phyloP scores from a whole-genome alignment of 2,329 filamentous ascomycete genomes.

The Penicillium sp. region DNA sequence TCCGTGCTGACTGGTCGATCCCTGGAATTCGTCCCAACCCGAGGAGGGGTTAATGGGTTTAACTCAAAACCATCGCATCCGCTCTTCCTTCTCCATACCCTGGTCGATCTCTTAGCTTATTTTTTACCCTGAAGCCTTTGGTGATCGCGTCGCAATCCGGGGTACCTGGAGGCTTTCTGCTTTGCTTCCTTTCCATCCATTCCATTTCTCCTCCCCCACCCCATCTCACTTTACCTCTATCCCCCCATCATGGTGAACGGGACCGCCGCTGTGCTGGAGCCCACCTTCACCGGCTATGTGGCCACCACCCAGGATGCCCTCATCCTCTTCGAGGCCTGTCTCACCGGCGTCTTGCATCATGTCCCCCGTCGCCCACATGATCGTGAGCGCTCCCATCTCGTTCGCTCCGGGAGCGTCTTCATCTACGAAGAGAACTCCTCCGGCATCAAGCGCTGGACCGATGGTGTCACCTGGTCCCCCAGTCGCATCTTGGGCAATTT shows the following conservation, averaged over 20 bases:
- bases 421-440: conserved; percentile 91
- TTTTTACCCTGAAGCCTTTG: conserved; percentile 17
- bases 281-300: conserved; percentile 71
- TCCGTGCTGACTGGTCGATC: conserved; percentile 29
- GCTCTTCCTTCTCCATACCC: conserved; percentile 30
- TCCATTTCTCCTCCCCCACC: neutral
- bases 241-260: conserved; percentile 45
- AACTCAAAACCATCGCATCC: conserved; percentile 27
- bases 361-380: conserved; percentile 86
- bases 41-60: conserved; percentile 30
- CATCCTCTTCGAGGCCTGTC: conserved; percentile 77
- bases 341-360: conserved; percentile 71
- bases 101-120: conserved; percentile 34
- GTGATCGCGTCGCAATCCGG: conserved; percentile 16
- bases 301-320: conserved; percentile 75
- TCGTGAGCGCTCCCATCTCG: conserved; percentile 74
- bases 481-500: conserved; percentile 85
- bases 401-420: conserved; percentile 83
- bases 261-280: conserved; percentile 57
- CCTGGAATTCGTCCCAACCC: conserved; percentile 19
- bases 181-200: conserved; percentile 11
- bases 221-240: no score
- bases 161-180: conserved; percentile 6
- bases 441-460: conserved; percentile 93
- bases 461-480: conserved; percentile 88